phyloP scores from a whole-genome alignment of 2,329 filamentous ascomycete species.

The Sporothrix euskadiensis region DNA sequence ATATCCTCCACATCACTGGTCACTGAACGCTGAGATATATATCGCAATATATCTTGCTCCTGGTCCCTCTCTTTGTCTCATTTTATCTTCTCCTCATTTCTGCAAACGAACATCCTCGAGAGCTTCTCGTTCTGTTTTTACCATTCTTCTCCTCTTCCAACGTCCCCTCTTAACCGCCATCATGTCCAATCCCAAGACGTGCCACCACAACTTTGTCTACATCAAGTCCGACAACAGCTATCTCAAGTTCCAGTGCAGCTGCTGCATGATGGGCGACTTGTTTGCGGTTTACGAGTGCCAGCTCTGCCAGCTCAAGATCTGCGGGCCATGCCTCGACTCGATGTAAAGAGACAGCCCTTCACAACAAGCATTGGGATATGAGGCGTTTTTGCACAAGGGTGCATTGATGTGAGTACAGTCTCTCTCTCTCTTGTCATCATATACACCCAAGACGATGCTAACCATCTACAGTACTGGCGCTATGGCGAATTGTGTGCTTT shows the following conservation, averaged over 20 bases:
- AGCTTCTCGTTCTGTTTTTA: not conserved
- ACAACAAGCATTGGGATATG: not conserved
- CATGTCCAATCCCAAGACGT: conserved; percentile 43
- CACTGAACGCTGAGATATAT: not conserved
- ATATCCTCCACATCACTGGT: not conserved
- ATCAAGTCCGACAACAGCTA: conserved; percentile 67
- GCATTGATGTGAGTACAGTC: not conserved
- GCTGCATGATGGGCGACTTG: conserved; percentile 64
- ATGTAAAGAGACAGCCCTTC: not conserved
- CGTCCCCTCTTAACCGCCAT: not conserved
- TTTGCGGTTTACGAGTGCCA: conserved; percentile 70
- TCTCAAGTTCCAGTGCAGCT: conserved; percentile 65
- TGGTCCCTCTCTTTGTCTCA: not conserved
- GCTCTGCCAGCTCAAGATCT: conserved; percentile 67
- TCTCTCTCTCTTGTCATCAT: not conserved
- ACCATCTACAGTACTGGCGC: not conserved
- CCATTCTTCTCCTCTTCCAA: not conserved
- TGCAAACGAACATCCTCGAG: not conserved
- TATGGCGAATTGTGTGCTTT: not conserved
- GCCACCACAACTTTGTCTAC: conserved; percentile 63
- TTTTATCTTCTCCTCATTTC: not conserved
- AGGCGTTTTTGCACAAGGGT: conserved; percentile 1
- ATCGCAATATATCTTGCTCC: conserved; percentile 7
- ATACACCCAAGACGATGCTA: not conserved
- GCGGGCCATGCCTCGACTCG: conserved; percentile 56